Evolutionary conservation across 768 basidiomycete species (phyloP).

Genomic region (Saitozyma sp.): DNA sequence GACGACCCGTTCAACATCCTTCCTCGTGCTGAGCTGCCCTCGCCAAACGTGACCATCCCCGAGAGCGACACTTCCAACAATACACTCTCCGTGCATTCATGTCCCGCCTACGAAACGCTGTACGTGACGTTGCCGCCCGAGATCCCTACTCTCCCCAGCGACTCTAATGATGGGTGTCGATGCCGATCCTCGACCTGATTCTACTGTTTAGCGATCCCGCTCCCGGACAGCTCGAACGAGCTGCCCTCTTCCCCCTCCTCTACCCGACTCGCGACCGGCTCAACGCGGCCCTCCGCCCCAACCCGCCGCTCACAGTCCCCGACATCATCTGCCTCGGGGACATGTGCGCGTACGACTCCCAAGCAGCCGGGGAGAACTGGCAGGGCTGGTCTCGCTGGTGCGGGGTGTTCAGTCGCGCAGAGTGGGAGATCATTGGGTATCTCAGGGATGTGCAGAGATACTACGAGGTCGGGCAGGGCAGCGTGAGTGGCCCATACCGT

Average conservation of each 20-base stretch:
- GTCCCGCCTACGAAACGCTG: constrained; percentile 34
- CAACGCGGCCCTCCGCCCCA: constrained; percentile 30
- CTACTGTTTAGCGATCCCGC: constrained; percentile 13
- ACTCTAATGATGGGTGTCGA: background rate
- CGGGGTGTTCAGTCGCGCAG: constrained; percentile 63
- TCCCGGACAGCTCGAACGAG: constrained; percentile 17
- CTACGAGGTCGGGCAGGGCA: constrained; percentile 57
- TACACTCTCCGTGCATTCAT: constrained; percentile 43
- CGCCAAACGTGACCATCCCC: constrained; percentile 32
- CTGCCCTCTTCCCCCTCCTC: constrained; percentile 16
- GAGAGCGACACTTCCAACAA: constrained; percentile 33
- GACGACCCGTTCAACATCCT: constrained; percentile 30
- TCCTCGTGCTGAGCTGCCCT: constrained; percentile 11
- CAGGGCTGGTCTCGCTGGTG: constrained; percentile 66
- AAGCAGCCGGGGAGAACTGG: constrained; percentile 59
- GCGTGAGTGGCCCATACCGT: constrained; percentile 23
- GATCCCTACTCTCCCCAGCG: background rate
- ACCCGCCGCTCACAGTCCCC: constrained; percentile 54
- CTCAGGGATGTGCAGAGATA: constrained; percentile 73
- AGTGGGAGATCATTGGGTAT: constrained; percentile 71
- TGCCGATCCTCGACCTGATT: background rate
- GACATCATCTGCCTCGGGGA: constrained; percentile 67
- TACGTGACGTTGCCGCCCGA: constrained; percentile 2
- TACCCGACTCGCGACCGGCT: constrained; percentile 22
- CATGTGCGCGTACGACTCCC: constrained; percentile 72